A percentile compares a stretch with the other conserved stretches of the same genome.
Evolutionary conservation across 2,329 filamentous ascomycete species (phyloP).

Genomic region (Huntiella bhutanensis): DNA sequence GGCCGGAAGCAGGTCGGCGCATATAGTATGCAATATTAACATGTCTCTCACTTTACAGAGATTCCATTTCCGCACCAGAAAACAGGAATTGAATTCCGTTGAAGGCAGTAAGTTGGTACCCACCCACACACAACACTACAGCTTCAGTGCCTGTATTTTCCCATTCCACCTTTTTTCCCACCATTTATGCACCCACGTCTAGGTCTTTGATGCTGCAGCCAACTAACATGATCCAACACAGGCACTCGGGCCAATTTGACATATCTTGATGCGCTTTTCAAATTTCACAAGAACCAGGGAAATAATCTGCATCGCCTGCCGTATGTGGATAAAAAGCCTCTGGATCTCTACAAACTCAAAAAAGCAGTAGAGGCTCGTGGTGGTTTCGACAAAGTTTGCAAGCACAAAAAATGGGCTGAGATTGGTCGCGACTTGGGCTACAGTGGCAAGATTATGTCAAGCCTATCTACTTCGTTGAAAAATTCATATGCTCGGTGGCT

Average conservation of each 20-base stretch:
- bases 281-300: conserved; percentile 93
- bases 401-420: conserved; percentile 96
- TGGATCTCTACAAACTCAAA: conserved; percentile 89
- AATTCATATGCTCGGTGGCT: conserved; percentile 98
- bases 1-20: background rate
- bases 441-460: conserved; percentile 99
- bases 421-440: conserved; percentile 93
- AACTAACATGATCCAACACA: conserved; percentile 19
- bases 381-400: conserved; percentile 92
- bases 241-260: conserved; percentile 89
- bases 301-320: conserved; percentile 86
- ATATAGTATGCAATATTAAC: conserved; percentile 10
- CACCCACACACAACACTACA: background rate
- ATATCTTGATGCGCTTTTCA: conserved; percentile 84
- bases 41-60: conserved; percentile 32
- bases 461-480: conserved; percentile 87
- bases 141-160: background rate
- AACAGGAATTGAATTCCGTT: conserved; percentile 92
- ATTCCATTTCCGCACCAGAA: conserved; percentile 91
- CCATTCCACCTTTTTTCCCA: background rate
- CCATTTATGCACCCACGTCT: conserved; percentile 4
- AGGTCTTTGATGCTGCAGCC: too few relatives aligned
- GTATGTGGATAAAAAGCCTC: conserved; percentile 90
- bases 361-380: conserved; percentile 90
- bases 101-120: conserved; percentile 62